These are phyloP conservation scores for Vararia minispora DNA, from an alignment of 768 basidiomycete genomes.

Conservation along the genomic window DNA sequence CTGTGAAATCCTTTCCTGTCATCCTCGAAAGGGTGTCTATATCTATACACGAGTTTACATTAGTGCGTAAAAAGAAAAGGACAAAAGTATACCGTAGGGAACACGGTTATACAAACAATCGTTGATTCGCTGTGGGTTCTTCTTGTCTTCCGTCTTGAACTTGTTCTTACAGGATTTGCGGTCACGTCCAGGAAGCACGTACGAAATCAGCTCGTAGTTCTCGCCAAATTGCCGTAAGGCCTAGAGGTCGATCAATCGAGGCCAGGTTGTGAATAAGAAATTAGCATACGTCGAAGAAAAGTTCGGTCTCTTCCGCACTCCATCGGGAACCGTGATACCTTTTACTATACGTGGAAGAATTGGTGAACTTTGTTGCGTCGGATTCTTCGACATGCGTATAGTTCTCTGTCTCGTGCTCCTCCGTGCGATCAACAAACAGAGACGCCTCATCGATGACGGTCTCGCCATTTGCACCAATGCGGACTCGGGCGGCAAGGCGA, in stretches of 20 bases:
- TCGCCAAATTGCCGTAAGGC: slow-evolving; percentile 85
- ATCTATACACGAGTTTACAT: slow-evolving; percentile 30
- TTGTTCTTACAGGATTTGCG: slow-evolving; percentile 89
- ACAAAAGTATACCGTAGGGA: slow-evolving; percentile 54
- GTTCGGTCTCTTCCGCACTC: slow-evolving; percentile 83
- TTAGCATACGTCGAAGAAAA: slow-evolving; percentile 69
- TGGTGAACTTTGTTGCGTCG: slow-evolving; percentile 77
- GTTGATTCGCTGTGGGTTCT: slow-evolving; percentile 65
- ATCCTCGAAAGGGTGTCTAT: slow-evolving; percentile 63
- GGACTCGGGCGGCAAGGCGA: slow-evolving; percentile 75
- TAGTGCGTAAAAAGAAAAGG: not conserved
- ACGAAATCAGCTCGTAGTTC: slow-evolving; percentile 87
- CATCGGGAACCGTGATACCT: slow-evolving; percentile 76
- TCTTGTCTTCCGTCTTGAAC: slow-evolving; percentile 83
- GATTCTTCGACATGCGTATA: slow-evolving; percentile 77
- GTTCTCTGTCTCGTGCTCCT: slow-evolving; percentile 55
- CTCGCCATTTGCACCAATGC: slow-evolving; percentile 80
- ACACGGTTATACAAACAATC: slow-evolving; percentile 62
- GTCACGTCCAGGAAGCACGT: slow-evolving; percentile 74
- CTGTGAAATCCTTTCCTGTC: slow-evolving; percentile 81
- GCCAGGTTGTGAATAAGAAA: not conserved
- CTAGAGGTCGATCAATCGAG: slow-evolving; percentile 27
- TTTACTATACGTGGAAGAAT: slow-evolving; percentile 72
- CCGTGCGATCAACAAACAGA: slow-evolving; percentile 62
- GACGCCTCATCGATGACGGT: slow-evolving; percentile 82